These are phyloP conservation scores for Chalciporus sphaerocephalus DNA, from an alignment of 768 basidiomycete genomes.

Conservation along the genomic window DNA sequence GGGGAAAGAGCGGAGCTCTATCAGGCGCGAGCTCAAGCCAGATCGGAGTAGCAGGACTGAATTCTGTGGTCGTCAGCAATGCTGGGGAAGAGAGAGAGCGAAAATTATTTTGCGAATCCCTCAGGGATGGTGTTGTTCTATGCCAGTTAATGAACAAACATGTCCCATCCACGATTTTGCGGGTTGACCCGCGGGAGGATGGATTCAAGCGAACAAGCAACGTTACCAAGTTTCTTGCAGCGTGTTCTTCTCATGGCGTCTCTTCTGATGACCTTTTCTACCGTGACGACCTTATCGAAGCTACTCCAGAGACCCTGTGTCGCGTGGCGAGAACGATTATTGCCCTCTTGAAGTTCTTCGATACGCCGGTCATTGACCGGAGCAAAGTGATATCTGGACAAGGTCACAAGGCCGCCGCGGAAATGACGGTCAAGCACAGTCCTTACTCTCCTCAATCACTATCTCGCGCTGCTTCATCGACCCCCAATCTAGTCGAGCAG, in stretches of 20 bases:
- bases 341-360: constrained; percentile 59
- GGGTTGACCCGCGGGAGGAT: constrained; percentile 63
- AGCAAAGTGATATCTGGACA: constrained; percentile 46
- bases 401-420: constrained; percentile 27
- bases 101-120: constrained; percentile 64
- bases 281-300: constrained; percentile 63
- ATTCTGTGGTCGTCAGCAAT: constrained; percentile 38
- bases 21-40: constrained; percentile 43
- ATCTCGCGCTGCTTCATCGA: constrained; percentile 52
- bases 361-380: constrained; percentile 44
- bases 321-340: constrained; percentile 75
- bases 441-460: constrained; percentile 28
- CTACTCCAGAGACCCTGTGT: constrained; percentile 54
- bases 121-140: constrained; percentile 81
- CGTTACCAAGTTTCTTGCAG: constrained; percentile 72
- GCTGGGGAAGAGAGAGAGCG: constrained; percentile 74
- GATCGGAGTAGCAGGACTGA: constrained; percentile 26
- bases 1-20: constrained; percentile 58
- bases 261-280: constrained; percentile 60
- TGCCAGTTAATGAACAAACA: constrained; percentile 90
- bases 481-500: constrained; percentile 50
- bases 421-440: constrained; percentile 33
- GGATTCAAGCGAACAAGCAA: constrained; percentile 65
- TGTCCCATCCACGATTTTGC: constrained; percentile 53
- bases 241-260: constrained; percentile 65